Evolutionary conservation across 2,329 filamentous ascomycete species (phyloP), one percentile per base, ranked within the genome.

Genomic region (Aspergillus hortae): DNA sequence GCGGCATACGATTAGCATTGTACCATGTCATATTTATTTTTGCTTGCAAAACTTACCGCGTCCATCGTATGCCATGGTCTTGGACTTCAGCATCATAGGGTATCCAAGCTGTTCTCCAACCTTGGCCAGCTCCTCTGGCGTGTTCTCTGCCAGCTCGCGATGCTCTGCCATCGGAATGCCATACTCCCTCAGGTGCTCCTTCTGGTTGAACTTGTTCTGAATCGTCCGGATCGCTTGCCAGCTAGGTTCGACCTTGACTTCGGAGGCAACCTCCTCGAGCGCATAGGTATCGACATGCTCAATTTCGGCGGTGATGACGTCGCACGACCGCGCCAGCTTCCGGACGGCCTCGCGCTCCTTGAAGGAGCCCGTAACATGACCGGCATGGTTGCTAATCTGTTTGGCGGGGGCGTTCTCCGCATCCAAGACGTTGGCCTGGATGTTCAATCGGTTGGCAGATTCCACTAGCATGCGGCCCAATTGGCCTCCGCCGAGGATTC

Each of bases 391-490:
- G 72, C 88, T 91, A 65, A 94, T 86, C 74, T 95, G 90, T 73
- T 92, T 94, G 53, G 92, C 89, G 12, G 92, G 90, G 40, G 87
- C 84, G 59, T 85, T 82, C 52, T 84, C 84, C 41, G 81, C 84
- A 69, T 96, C 92, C 44, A 96, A 82, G 38, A 95, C 80, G 53
- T 86, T 89, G 60, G 94, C 81, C 59, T 88, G 81, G 59, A 95
- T 84, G 62, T 90, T 90, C 52, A 95, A 81, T 59, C 82, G 76
- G 66, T 86, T 85, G 32, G 92, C 91, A n/a, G 88, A 86, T 76
- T 97, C 90, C 58, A 89, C 87, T 17, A 97, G 83, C 94, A 97
- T 97, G 59, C 90, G 89, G 55, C 92, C 94, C 38, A 99, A 81
- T 75, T 92, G 89, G 63, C 89, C 89, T 47, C 80, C 80, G 32